A percentile compares a stretch with the other conserved stretches of the same genome.
Evolutionary conservation across 1,284 basidiomycete genomes (phyloP).

Genomic region (Cryptococcus floricola): DNA sequence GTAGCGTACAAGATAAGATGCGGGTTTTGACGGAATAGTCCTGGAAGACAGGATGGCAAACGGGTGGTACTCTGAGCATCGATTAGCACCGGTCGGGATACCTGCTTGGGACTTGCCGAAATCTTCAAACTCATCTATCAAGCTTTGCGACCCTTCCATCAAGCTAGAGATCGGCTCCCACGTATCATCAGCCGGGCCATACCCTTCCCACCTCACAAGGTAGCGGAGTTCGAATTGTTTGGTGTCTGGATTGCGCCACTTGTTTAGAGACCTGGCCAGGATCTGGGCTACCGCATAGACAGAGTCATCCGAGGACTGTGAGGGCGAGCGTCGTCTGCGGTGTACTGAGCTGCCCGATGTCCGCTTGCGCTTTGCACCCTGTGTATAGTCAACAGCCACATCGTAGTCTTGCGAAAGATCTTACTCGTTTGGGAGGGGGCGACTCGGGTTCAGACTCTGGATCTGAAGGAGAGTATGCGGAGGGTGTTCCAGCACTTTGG

Average conservation of each 20-base stretch:
- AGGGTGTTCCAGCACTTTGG: neutral
- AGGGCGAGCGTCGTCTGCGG: neutral
- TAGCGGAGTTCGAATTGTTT: slow-evolving; percentile 47
- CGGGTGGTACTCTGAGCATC: slow-evolving; percentile 14
- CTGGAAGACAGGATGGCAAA: slow-evolving; percentile 20
- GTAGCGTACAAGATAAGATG: slow-evolving; percentile 21
- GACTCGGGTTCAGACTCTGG: neutral
- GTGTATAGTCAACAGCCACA: neutral
- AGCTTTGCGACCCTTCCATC: slow-evolving; percentile 51
- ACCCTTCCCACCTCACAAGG: slow-evolving; percentile 61
- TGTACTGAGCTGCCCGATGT: neutral
- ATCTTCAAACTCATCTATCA: slow-evolving; percentile 48
- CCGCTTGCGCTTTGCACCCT: neutral
- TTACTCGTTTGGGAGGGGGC: neutral
- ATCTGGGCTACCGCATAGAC: slow-evolving; percentile 20
- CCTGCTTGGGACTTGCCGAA: slow-evolving; percentile 12
- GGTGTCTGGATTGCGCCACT: slow-evolving; percentile 1
- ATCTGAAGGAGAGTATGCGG: slow-evolving; percentile 1
- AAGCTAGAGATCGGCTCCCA: slow-evolving; percentile 60
- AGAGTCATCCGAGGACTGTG: neutral
- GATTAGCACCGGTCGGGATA: neutral
- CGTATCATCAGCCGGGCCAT: slow-evolving; percentile 57
- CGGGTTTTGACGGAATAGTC: neutral
- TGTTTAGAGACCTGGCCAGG: slow-evolving; percentile 24
- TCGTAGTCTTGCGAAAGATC: neutral